phyloP scores from a whole-genome alignment of 148 eudicot species.

The Rhododendron henanense region DNA sequence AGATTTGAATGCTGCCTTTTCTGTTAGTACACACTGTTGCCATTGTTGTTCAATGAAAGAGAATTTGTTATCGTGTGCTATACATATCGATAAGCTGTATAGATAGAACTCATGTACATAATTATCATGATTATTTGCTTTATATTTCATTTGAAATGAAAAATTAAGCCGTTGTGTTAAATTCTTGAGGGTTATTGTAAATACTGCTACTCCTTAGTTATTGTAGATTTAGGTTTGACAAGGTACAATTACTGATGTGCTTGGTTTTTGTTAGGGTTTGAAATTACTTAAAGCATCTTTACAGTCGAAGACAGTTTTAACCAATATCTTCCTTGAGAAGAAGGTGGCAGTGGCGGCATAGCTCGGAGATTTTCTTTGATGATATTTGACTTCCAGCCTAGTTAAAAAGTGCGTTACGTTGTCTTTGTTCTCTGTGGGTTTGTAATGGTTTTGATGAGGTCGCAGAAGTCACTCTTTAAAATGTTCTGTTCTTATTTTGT shows the following conservation, averaged over 20 bases:
- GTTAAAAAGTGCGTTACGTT: too few relatives aligned
- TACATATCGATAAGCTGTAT: too few relatives aligned
- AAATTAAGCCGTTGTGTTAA: neutral
- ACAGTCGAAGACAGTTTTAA: neutral
- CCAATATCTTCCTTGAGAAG: neutral
- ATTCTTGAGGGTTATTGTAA: neutral
- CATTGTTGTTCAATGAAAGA: neutral
- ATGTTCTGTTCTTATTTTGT: neutral
- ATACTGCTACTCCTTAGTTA: neutral
- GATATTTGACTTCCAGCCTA: neutral
- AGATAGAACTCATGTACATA: too few relatives aligned
- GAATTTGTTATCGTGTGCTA: neutral
- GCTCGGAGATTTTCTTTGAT: neutral
- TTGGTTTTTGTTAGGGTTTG: neutral
- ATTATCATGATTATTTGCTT: too few relatives aligned
- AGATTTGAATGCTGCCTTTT: neutral
- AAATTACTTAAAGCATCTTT: neutral
- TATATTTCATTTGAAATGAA: too few relatives aligned
- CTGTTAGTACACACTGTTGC: neutral
- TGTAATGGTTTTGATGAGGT: neutral
- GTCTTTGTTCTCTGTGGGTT: too few relatives aligned
- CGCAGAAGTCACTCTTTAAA: neutral
- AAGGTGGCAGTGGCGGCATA: neutral
- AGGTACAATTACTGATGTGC: neutral
- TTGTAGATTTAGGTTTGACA: neutral